Evolutionary conservation across 331 rosid genomes (phyloP).

Genomic region (Pyrus hybrid): DNA sequence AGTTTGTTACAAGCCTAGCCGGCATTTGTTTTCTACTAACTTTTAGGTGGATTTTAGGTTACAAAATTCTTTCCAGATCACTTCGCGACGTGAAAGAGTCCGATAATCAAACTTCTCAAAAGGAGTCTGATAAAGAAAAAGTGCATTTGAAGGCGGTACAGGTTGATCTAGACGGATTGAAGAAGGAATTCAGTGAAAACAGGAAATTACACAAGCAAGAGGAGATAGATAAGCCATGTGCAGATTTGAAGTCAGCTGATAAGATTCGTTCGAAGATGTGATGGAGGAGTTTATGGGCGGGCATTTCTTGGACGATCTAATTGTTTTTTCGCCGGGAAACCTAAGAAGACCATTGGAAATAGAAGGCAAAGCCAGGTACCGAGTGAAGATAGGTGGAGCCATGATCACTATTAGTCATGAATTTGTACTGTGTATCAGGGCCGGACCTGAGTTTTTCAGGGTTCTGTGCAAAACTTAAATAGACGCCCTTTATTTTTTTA

Average conservation of each 20-base stretch:
- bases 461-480: no score
- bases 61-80: not conserved
- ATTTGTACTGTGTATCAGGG: not conserved
- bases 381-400: not conserved
- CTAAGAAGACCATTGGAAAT: not conserved
- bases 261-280: not conserved
- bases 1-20: not conserved
- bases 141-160: not conserved
- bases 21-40: not conserved
- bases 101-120: no score
- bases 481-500: no score
- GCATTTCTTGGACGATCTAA: not conserved
- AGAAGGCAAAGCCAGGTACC: not conserved
- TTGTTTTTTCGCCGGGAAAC: not conserved
- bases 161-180: not conserved
- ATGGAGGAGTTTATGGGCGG: not conserved
- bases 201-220: not conserved
- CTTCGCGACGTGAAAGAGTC: not conserved
- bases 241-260: not conserved
- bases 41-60: not conserved
- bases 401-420: not conserved
- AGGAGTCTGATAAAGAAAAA: not conserved
- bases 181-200: not conserved
- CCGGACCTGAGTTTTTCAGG: no score
- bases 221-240: not conserved